Evolutionary conservation across 306 rosid species (phyloP).

Genomic region (Dicorynia guianensis): DNA sequence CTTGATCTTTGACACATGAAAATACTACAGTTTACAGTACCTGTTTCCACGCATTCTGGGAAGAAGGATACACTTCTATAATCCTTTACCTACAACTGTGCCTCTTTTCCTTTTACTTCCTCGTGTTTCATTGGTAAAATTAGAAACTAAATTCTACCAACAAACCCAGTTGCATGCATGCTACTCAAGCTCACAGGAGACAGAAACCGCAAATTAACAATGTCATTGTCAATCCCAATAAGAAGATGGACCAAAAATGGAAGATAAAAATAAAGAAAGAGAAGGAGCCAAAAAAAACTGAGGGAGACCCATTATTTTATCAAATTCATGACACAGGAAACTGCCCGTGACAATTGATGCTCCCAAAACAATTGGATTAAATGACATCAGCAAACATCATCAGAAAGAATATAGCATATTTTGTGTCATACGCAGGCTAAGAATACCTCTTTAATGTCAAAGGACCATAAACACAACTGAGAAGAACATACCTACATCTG

Average conservation of each 20-base stretch:
- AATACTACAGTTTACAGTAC: conserved; percentile 7
- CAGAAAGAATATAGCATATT: background rate
- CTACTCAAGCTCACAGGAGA: conserved; percentile 8
- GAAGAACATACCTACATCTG: background rate
- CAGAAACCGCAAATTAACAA: conserved; percentile 13
- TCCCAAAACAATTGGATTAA: background rate
- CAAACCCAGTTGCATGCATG: conserved; percentile 16
- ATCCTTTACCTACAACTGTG: conserved; percentile 11
- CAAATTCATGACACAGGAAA: background rate
- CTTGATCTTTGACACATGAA: background rate
- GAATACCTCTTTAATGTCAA: conserved; percentile 10
- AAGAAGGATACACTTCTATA: conserved; percentile 5
- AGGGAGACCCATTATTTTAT: conserved; percentile 8
- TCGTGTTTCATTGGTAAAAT: background rate
- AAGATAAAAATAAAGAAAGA: background rate
- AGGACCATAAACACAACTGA: background rate
- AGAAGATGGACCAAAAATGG: background rate
- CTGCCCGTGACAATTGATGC: background rate
- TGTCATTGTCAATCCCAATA: background rate
- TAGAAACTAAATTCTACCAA: conserved; percentile 37
- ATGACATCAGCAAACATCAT: background rate
- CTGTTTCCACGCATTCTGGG: conserved; percentile 6
- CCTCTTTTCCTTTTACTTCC: conserved; percentile 22
- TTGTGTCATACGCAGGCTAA: background rate
- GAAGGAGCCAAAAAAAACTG: background rate